phyloP scores from a whole-genome alignment of 2,329 filamentous ascomycete genomes.

The Dactylellina leptospora region DNA sequence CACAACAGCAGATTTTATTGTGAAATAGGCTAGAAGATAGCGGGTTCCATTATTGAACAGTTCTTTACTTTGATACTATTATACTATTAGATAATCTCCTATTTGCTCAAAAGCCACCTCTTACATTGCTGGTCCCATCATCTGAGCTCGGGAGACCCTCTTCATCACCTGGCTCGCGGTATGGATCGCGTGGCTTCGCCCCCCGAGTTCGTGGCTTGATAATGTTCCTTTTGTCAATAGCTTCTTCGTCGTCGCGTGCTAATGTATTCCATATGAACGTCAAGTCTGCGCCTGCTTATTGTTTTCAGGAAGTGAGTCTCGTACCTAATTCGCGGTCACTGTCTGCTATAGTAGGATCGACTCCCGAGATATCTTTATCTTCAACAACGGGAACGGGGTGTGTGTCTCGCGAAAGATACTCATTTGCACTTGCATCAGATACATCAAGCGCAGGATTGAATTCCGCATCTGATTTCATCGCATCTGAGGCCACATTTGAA shows the following conservation, averaged over 20 bases:
- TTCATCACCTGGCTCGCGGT: conserved; percentile 60
- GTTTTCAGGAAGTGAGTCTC: too few species aligned
- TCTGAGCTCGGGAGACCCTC: conserved; percentile 55
- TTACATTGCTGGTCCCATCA: conserved; percentile 27
- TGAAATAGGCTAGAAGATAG: too few species aligned
- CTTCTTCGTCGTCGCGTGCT: conserved; percentile 61
- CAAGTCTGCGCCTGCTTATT: too few species aligned
- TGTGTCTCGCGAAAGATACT: too few species aligned
- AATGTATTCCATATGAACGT: not conserved
- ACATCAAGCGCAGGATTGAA: not conserved
- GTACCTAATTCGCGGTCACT: conserved; percentile 18
- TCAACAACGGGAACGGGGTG: conserved; percentile 4
- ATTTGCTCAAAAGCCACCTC: too few species aligned
- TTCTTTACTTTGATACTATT: too few species aligned
- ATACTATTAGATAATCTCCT: too few species aligned
- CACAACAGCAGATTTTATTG: too few species aligned
- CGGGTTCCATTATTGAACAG: too few species aligned
- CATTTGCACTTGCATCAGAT: not conserved
- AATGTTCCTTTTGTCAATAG: conserved; percentile 61
- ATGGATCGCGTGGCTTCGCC: conserved; percentile 57
- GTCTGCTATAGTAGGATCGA: conserved; percentile 5
- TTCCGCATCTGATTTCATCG: too few species aligned
- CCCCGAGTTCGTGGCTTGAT: conserved; percentile 59
- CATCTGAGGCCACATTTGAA: too few species aligned
- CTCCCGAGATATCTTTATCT: conserved; percentile 13